Evolutionary conservation across 2,329 filamentous ascomycete species (phyloP), one percentile per base, ranked within the genome.

Genomic region (Thermoascus crustaceus): DNA sequence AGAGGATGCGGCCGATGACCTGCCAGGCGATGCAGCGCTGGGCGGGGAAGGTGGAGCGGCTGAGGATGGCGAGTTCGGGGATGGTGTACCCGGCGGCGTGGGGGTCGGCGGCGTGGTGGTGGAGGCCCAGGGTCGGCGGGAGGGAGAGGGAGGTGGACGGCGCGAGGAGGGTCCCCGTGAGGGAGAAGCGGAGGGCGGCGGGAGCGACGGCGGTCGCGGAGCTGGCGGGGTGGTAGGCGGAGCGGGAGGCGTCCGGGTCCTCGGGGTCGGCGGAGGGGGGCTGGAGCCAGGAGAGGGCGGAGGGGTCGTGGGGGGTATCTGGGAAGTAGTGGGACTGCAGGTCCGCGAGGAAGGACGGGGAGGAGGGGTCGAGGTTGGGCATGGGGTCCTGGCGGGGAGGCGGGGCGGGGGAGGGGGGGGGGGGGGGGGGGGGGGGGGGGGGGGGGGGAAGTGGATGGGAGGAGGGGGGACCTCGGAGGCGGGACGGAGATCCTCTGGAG

Each of bases 241-340:
- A 86, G n/a, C n/a, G n/a, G 45, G 80, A 74, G 44, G 70, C 72
- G 52, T 84, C 80, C 14, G 78, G 78, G 26, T 57, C 55, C 41
- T 73, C 59, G 27, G 76, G 79, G 53, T 78, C 73, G 30, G 75
- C 60, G 4, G 79, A 78, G 5, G 79, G 78, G 9, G 82, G 80
- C 33, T 80, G 78, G 75, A 96, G 91, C 89, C 89, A 98, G 13
- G 85, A 84, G 3, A 95, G 76, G 35, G 85, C 82, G 39, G 80
- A 79, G 0, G 88, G 87, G 59, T 95, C 85, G 36, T 87, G 78
- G 2, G 88, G 78, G 1, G 94, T 79, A 43, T 79, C 76, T 8
- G 91, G 88, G 62, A 95, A 98, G 72, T 94, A 98, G 60, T 95
- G 94, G 14, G 78, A 66, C 68, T 94, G 88, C 4, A 98, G 76